Conservation (phyloP, 2,329 filamentous ascomycete species). For the Cadophora sp. region DNA sequence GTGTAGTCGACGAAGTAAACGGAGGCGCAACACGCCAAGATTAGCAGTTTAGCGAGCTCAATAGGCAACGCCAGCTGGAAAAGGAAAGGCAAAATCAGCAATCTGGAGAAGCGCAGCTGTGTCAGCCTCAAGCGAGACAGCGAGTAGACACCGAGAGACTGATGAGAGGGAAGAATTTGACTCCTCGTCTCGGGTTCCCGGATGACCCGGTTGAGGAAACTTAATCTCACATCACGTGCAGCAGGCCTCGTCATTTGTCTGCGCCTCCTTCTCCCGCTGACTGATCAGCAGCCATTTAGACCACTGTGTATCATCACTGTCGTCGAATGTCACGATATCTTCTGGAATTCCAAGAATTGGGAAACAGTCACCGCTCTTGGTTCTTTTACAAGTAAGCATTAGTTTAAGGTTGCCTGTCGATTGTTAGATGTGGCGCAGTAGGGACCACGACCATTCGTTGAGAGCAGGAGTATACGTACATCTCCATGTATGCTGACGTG, state of each 20-base stretch:
- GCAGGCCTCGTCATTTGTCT: not conserved
- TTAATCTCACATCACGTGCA: not conserved
- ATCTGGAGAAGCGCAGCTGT: not conserved
- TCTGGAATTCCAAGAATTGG: not conserved
- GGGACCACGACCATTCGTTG: not conserved
- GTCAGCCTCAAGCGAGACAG: not conserved
- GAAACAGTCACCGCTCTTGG: not conserved
- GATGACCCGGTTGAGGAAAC: not conserved
- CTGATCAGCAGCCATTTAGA: not conserved
- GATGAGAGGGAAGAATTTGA: not conserved
- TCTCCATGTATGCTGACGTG: conserved; percentile 6
- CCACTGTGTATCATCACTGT: not conserved
- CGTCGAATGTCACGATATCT: not conserved
- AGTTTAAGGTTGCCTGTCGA: not conserved
- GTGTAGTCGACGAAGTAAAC: not conserved
- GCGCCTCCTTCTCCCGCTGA: not conserved
- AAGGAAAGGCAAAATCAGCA: not conserved
- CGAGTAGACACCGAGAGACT: not conserved
- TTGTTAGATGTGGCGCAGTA: not conserved
- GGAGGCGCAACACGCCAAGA: not conserved
- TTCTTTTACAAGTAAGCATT: not conserved
- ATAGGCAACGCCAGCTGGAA: not conserved
- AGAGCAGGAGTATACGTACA: not conserved
- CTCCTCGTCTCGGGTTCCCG: not conserved
- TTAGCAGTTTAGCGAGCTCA: not conserved